Evolutionary conservation across 2,329 filamentous ascomycete species (phyloP), one percentile per base, ranked within the genome.

Genomic region (Fusarium luffae): DNA sequence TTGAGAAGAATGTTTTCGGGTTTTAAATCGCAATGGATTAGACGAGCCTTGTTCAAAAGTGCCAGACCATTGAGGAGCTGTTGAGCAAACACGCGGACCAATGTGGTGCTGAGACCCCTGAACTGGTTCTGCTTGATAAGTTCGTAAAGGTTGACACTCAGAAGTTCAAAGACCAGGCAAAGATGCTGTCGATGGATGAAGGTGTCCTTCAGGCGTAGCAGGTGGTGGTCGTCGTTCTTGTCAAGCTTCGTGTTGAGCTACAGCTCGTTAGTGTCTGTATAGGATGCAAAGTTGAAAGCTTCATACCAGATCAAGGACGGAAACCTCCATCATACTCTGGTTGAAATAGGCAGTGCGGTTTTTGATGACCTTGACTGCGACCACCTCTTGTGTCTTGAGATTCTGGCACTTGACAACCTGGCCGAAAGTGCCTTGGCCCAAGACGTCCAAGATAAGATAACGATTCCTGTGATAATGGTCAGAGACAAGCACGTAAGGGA

Each of bases 291-390:
- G n/a, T 19, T 34, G 18, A 30, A 16, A 19, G 28, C 27, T 21
- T 74, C 88, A 61, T 85, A 97, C 93, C 85, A 99, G 79, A 80
- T 99, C 96, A 61, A 99, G 85, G 25, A 99, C 96, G 3, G 96
- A 99, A 32, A 99, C 96, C 79, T 99, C 96, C 96, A 99, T 99
- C 96, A 99, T 99, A 80, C 96, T 98, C 81, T 99, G 96, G 78
- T 99, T 99, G 84, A 99, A 99, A 80, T 99, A 99, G 40, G 96
- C 96, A 3, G 96, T 99, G 76, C 95, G 91, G 81, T 99, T 99
- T 83, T 99, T 99, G 83, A 99, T 96, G 57, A 99, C 96, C 82
- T 99, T 99, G 73, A 99, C 96, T 5, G 96, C 96, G 46, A 99
- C 96, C 41, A 99, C 96, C 81, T 99, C 96, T 79, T 98, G 94